Evolutionary conservation across 75 land plant species (phyloP).

Genomic region (Cupressus sempervirens): DNA sequence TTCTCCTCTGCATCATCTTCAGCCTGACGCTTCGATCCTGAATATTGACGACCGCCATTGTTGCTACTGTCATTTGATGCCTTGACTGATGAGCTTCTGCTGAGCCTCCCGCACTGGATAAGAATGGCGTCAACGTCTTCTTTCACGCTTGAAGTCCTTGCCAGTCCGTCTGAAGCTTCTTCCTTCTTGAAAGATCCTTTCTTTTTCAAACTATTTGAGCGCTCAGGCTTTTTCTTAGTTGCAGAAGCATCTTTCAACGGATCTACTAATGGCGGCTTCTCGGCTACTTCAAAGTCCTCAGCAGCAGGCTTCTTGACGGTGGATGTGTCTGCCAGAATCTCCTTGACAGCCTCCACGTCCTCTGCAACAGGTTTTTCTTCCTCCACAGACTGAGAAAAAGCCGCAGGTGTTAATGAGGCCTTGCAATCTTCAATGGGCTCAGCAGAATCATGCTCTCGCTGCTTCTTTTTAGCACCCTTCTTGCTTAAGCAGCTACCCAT

Average conservation of each 20-base stretch:
- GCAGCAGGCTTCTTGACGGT: background rate
- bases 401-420: background rate
- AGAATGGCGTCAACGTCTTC: conserved; percentile 71
- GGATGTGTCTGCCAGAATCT: conserved; percentile 6
- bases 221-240: conserved; percentile 13
- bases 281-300: conserved; percentile 9
- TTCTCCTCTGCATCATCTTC: conserved; percentile 38
- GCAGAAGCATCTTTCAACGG: background rate
- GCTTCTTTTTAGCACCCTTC: conserved; percentile 19
- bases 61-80: conserved; percentile 7
- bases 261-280: background rate
- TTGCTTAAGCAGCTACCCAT: conserved; percentile 65
- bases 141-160: conserved; percentile 56
- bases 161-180: conserved; percentile 5
- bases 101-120: conserved; percentile 66
- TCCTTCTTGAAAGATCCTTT: background rate
- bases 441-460: background rate
- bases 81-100: conserved; percentile 57
- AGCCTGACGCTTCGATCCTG: conserved; percentile 62
- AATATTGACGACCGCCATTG: conserved; percentile 26
- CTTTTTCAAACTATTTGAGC: conserved; percentile 4
- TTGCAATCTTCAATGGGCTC: background rate
- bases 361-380: conserved; percentile 9
- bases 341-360: background rate
- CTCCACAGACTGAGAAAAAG: background rate